Conservation (phyloP, 2,329 filamentous ascomycete genomes). For the Fusarium marasasianum region DNA sequence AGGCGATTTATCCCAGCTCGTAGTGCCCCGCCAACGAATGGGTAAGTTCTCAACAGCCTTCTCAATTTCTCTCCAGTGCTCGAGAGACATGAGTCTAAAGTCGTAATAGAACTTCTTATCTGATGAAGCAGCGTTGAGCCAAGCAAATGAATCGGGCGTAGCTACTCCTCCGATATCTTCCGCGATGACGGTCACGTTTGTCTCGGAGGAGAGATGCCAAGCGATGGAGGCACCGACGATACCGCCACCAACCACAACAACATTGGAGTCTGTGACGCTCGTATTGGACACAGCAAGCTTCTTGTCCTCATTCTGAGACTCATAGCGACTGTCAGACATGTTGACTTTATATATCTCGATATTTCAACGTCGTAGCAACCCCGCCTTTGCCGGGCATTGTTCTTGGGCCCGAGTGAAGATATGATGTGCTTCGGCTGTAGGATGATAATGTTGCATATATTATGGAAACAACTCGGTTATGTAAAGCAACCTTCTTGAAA, state of each 20-base stretch:
- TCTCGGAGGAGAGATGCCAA: constrained; percentile 14
- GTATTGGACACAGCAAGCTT: not conserved
- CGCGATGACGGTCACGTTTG: constrained; percentile 12
- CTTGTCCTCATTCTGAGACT: rapidly evolving
- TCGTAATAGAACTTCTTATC: constrained; percentile 16
- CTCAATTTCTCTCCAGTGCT: constrained; percentile 8
- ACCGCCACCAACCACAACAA: constrained; percentile 17
- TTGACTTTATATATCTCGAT: not conserved
- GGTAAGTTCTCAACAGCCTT: not conserved
- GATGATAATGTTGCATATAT: not conserved
- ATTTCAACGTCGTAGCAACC: not conserved
- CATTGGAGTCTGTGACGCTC: not conserved
- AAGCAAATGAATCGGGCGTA: constrained; percentile 10
- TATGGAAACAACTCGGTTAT: not conserved
- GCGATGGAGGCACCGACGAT: constrained; percentile 21
- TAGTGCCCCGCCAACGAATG: constrained; percentile 2
- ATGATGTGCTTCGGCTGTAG: not conserved
- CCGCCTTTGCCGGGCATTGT: not conserved
- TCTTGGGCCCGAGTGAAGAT: not conserved
- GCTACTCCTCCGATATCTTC: constrained; percentile 19
- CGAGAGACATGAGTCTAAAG: constrained; percentile 3
- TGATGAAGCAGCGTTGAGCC: constrained; percentile 7
- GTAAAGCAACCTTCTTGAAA: not conserved
- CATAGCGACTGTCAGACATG: not conserved
- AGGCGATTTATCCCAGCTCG: not conserved